Evolutionary conservation across 768 basidiomycete genomes (phyloP).

Genomic region (Pleurotus cornucopiae): DNA sequence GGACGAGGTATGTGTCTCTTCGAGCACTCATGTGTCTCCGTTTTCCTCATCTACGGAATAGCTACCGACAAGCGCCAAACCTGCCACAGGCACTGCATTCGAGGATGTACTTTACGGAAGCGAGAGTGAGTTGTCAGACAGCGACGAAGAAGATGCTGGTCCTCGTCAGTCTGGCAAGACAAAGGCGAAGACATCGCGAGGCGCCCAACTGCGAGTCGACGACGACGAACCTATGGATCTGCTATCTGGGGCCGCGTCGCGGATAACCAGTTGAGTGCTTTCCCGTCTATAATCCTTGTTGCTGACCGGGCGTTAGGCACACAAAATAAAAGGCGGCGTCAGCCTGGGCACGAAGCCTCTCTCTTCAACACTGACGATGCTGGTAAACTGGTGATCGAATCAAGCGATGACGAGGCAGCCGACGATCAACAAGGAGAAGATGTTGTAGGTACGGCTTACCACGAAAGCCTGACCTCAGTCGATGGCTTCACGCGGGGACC

Average conservation of each 20-base stretch:
- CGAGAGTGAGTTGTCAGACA: conserved; percentile 83
- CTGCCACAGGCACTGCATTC: conserved; percentile 79
- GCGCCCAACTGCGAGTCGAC: conserved; percentile 75
- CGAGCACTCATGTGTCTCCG: conserved; percentile 3
- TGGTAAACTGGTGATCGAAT: conserved; percentile 75
- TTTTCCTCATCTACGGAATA: conserved; percentile 16
- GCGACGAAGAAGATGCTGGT: conserved; percentile 50
- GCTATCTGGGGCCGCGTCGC: conserved; percentile 71
- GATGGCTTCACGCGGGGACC: conserved; percentile 88
- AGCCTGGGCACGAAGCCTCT: conserved; percentile 82
- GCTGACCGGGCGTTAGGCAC: conserved; percentile 28
- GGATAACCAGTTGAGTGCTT: conserved; percentile 58
- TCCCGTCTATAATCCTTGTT: background rate
- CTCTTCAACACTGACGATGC: conserved; percentile 85
- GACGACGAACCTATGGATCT: conserved; percentile 96
- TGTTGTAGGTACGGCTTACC: conserved; percentile 76
- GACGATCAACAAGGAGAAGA: conserved; percentile 40
- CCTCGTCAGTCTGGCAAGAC: conserved; percentile 24
- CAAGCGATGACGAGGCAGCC: conserved; percentile 40
- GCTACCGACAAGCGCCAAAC: conserved; percentile 39
- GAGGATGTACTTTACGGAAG: conserved; percentile 97
- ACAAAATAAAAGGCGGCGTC: conserved; percentile 49
- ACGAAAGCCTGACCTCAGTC: conserved; percentile 74
- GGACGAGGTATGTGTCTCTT: conserved; percentile 29
- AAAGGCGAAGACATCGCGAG: conserved; percentile 26